phyloP scores from a whole-genome alignment of 768 basidiomycete species.

The Boletus rubropictus region DNA sequence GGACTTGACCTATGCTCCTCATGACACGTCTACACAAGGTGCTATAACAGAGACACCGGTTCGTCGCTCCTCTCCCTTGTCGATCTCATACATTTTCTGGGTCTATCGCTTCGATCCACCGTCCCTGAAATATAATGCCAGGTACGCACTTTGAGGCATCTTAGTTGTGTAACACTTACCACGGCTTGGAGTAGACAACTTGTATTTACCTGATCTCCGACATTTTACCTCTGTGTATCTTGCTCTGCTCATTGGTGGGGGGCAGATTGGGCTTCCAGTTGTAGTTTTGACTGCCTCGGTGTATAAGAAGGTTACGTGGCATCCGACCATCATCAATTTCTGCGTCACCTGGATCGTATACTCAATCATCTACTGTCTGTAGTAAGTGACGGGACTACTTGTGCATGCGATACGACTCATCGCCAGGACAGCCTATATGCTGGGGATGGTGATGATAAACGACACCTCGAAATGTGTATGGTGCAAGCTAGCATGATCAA shows the following conservation, averaged over 20 bases:
- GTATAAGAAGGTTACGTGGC: slow-evolving; percentile 39
- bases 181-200: slow-evolving; percentile 2
- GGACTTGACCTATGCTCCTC: slow-evolving; percentile 5
- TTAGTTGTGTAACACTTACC: not conserved
- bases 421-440: slow-evolving; percentile 29
- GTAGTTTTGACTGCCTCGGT: slow-evolving; percentile 42
- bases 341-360: slow-evolving; percentile 53
- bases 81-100: slow-evolving; percentile 1
- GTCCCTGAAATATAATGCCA: slow-evolving; percentile 8
- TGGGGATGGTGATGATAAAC: slow-evolving; percentile 21
- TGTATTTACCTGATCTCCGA: slow-evolving; percentile 19
- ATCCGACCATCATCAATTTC: slow-evolving; percentile 52
- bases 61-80: not conserved
- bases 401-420: slow-evolving; percentile 7
- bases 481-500: slow-evolving; percentile 50
- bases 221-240: slow-evolving; percentile 38
- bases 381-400: slow-evolving; percentile 35
- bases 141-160: slow-evolving; percentile 9
- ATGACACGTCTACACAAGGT: slow-evolving; percentile 4
- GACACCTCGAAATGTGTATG: slow-evolving; percentile 36
- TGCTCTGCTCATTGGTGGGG: slow-evolving; percentile 45
- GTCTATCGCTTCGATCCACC: not conserved
- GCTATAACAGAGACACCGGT: slow-evolving; percentile 4
- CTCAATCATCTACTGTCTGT: slow-evolving; percentile 45
- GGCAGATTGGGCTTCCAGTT: slow-evolving; percentile 47